phyloP scores from a whole-genome alignment of 1,284 basidiomycete genomes.

The Sparassis latifolia region DNA sequence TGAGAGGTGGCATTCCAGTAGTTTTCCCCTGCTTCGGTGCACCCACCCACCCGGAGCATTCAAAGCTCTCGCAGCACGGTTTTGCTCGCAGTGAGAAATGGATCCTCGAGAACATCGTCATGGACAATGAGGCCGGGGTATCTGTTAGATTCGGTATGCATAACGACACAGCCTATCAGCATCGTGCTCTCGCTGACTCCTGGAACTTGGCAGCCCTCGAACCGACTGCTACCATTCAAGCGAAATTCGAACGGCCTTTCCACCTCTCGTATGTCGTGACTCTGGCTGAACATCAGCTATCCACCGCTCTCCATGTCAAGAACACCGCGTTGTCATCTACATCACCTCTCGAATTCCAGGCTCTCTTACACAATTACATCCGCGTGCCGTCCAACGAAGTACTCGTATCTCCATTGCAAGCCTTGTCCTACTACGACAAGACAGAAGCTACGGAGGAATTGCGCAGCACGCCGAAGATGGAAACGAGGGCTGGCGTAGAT shows the following conservation, averaged over 20 bases:
- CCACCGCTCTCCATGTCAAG: conserved; percentile 72
- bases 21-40: conserved; percentile 85
- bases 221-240: conserved; percentile 51
- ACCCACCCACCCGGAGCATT: conserved; percentile 67
- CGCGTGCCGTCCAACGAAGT: conserved; percentile 56
- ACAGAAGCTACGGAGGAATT: conserved; percentile 51
- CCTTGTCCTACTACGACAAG: conserved; percentile 72
- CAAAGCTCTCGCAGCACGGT: conserved; percentile 75
- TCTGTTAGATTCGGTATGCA: conserved; percentile 67
- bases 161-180: background rate
- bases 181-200: background rate
- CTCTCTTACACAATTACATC: conserved; percentile 83
- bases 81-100: conserved; percentile 75
- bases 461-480: conserved; percentile 47
- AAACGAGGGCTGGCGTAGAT: conserved; percentile 55
- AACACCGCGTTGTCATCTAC: conserved; percentile 50
- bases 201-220: conserved; percentile 42
- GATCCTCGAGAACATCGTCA: conserved; percentile 57
- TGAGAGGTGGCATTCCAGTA: conserved; percentile 81
- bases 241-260: conserved; percentile 58
- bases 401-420: conserved; percentile 53
- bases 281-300: conserved; percentile 66
- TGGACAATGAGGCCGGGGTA: conserved; percentile 67
- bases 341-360: conserved; percentile 72
- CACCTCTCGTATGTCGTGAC: conserved; percentile 75